A percentile compares a stretch with the other conserved stretches of the same genome.
These are phyloP conservation scores for Stellera chamaejasme DNA, from an alignment of 345 rosid species.

Conservation along the genomic window DNA sequence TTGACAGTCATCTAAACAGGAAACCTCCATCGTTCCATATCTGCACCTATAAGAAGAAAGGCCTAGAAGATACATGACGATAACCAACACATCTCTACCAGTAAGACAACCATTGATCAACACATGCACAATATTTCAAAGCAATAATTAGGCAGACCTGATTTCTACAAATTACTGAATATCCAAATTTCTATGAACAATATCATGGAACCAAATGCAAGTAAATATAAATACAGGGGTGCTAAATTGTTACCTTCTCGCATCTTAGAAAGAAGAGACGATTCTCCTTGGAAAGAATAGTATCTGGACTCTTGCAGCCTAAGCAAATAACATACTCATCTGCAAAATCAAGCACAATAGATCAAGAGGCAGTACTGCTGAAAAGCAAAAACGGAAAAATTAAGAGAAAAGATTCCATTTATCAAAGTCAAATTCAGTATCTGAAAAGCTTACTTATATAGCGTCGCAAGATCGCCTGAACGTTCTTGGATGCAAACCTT, in stretches of 20 bases:
- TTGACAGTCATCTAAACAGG: too few relatives aligned
- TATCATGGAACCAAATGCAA: background rate
- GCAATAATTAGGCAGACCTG: background rate
- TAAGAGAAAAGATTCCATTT: background rate
- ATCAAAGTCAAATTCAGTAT: background rate
- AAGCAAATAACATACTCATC: constrained; percentile 53
- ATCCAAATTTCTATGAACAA: background rate
- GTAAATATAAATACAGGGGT: background rate
- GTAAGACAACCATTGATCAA: too few relatives aligned
- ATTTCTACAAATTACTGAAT: too few relatives aligned
- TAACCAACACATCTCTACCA: too few relatives aligned
- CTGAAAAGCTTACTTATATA: constrained; percentile 59
- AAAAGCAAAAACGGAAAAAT: background rate
- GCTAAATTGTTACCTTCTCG: constrained; percentile 39
- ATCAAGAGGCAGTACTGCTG: background rate
- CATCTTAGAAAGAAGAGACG: constrained; percentile 68
- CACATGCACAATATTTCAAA: background rate
- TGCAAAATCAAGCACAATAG: constrained; percentile 10
- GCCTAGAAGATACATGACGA: too few relatives aligned
- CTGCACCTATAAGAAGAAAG: too few relatives aligned
- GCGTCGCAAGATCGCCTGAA: constrained; percentile 42
- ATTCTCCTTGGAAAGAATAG: constrained; percentile 62
- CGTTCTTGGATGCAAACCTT: constrained; percentile 29
- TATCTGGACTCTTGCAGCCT: constrained; percentile 70
- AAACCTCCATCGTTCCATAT: too few relatives aligned